Evolutionary conservation across 768 basidiomycete genomes (phyloP), one percentile per base, ranked within the genome.

Genomic region (Pisolithus albus): DNA sequence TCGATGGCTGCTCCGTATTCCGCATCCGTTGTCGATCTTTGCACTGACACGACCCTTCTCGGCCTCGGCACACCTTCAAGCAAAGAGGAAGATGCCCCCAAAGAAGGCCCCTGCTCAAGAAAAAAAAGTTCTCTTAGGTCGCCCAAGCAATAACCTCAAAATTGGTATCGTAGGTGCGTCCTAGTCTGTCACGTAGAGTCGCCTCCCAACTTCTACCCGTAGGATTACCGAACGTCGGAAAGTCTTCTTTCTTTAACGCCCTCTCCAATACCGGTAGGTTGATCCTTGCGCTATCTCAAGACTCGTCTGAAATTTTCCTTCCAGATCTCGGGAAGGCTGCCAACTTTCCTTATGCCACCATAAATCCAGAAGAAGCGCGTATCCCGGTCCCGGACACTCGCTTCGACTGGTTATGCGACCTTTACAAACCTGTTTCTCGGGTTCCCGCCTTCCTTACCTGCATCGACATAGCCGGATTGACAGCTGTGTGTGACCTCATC

Each of bases 221-320:
- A 92, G 89, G 90, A 66, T 71, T 96, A 38, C 93, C 95, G 49
- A 97, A 99, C 68, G 95, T 98, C 59, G 96, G 96, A 56, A 98
- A 99, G 71, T 93, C 91, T 0, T 96, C 93, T n/a, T 95, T 98
- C 72, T 99, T 99, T 82, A 99, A 99, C 70, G 87, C 78, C 37
- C 81, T 98, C 48, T 94, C 95, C 30, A 82, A 93, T 61, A 92
- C 91, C 55, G 90, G 91, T 90, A 30, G 39, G 79, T 65, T 13
- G 46, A 24, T 43, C 56, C 49, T 46, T 46, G 26, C 48, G 8
- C 7, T 9, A 18, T 26, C 23, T 13, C 50, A 10, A 41, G 34
- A 28, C 37, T 49, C 32, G 15, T 50, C 51, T 56, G 55, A 34
- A 49, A 50, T 46, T 51, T 23, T 38, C n/a, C 34, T 50, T 50